phyloP scores from a whole-genome alignment of 768 basidiomycete genomes.

The Termitomyces sp. region DNA sequence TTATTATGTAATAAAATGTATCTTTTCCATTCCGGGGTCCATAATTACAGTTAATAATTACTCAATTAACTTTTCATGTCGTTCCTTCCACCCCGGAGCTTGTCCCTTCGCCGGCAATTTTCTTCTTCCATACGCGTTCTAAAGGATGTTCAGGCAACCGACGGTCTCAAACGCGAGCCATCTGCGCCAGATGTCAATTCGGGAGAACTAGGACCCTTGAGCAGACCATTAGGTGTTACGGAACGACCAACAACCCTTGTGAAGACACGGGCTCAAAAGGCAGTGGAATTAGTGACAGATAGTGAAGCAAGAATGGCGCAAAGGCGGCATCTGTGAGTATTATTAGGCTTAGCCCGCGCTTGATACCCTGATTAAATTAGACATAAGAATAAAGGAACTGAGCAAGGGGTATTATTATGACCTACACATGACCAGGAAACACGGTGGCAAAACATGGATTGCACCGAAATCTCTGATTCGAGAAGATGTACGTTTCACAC shows the following conservation, averaged over 20 bases:
- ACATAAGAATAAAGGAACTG: slow-evolving; percentile 40
- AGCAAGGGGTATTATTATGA: slow-evolving; percentile 89
- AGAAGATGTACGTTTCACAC: slow-evolving; percentile 64
- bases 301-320: slow-evolving; percentile 66
- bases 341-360: background rate
- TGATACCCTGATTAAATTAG: background rate
- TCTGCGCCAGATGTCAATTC: slow-evolving; percentile 14
- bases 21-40: background rate
- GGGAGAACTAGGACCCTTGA: slow-evolving; percentile 31
- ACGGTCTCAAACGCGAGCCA: slow-evolving; percentile 7
- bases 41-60: background rate
- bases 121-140: slow-evolving; percentile 7
- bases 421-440: slow-evolving; percentile 63
- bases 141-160: slow-evolving; percentile 1
- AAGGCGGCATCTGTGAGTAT: slow-evolving; percentile 52
- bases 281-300: slow-evolving; percentile 61
- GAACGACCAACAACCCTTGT: slow-evolving; percentile 57
- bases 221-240: slow-evolving; percentile 71
- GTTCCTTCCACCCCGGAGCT: slow-evolving; percentile 13
- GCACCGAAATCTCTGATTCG: slow-evolving; percentile 85
- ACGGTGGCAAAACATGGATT: slow-evolving; percentile 94
- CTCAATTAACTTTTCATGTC: slow-evolving; percentile 10
- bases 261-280: slow-evolving; percentile 54
- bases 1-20: slow-evolving; percentile 5
- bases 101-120: slow-evolving; percentile 13